Conservation (phyloP, 129 eudicot genomes). For the Lonicera japonica region DNA sequence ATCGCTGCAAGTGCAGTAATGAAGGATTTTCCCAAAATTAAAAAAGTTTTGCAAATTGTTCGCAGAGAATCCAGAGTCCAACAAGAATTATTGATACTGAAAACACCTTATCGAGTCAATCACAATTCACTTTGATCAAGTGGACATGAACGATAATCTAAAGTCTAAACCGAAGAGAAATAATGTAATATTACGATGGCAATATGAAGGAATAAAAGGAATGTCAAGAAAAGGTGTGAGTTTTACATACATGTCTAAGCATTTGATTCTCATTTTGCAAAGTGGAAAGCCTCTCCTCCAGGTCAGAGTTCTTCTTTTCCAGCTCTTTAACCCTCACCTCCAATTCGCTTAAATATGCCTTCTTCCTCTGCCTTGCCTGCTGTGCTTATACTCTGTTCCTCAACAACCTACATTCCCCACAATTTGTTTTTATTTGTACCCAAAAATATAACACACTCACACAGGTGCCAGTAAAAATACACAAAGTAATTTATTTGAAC, state of each 20-base stretch:
- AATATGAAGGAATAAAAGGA: not conserved
- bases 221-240: not conserved
- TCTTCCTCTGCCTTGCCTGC: constrained; percentile 98
- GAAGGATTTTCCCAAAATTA: no score
- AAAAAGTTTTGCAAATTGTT: no score
- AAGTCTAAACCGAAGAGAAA: no score
- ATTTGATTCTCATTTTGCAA: constrained; percentile 93
- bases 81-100: no score
- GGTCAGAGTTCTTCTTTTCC: constrained; percentile 87
- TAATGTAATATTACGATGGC: not conserved
- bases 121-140: no score
- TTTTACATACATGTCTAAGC: constrained; percentile 79
- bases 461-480: not conserved
- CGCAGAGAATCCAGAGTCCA: no score
- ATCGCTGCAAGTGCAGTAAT: no score
- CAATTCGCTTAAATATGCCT: constrained; percentile 74
- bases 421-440: no score
- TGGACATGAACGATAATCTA: not conserved
- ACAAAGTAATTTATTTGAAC: no score
- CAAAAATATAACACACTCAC: not conserved
- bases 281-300: constrained; percentile 87
- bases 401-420: constrained; percentile 47
- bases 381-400: constrained; percentile 97
- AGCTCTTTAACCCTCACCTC: constrained; percentile 78
- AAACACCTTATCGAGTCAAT: no score